These are phyloP conservation scores for Smallanthus sonchifolius DNA, from an alignment of 129 eudicot genomes.

Conservation along the genomic window DNA sequence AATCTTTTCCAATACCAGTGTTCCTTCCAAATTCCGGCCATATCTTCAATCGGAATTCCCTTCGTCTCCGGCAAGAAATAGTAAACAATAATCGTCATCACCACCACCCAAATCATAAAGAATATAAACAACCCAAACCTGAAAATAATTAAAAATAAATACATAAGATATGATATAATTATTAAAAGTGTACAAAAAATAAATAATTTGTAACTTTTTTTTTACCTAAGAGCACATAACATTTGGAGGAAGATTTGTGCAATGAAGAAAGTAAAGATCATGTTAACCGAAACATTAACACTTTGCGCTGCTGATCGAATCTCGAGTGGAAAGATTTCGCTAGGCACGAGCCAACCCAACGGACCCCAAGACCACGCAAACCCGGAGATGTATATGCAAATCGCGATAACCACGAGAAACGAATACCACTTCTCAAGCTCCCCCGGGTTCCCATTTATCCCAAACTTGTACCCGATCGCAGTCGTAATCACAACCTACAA, in stretches of 20 bases:
- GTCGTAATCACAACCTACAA: conserved; percentile 30
- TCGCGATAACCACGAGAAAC: conserved; percentile 23
- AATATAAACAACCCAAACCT: conserved; percentile 43
- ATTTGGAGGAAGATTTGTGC: conserved; percentile 45
- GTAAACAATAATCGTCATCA: conserved; percentile 37
- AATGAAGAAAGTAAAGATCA: conserved; percentile 50
- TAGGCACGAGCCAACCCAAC: conserved; percentile 55
- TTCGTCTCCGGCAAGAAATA: conserved; percentile 45
- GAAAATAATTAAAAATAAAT: neutral
- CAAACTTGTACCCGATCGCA: conserved; percentile 36
- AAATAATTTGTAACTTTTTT: neutral
- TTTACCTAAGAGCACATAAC: conserved; percentile 37
- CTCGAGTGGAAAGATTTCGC: conserved; percentile 55
- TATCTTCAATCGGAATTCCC: conserved; percentile 57
- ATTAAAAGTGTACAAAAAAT: neutral
- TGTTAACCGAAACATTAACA: conserved; percentile 50
- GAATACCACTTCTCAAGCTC: conserved; percentile 37
- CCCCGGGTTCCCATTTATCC: conserved; percentile 37
- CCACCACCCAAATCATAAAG: conserved; percentile 38
- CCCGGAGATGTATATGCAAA: conserved; percentile 45
- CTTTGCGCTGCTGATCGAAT: conserved; percentile 55
- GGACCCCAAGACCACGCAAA: conserved; percentile 81
- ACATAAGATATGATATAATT: neutral
- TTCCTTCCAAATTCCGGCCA: conserved; percentile 40
- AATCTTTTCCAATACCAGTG: conserved; percentile 39